Base-by-base conservation (phyloP, 306 rosid genomes). In the Glycyrrhiza uralensis region DNA sequence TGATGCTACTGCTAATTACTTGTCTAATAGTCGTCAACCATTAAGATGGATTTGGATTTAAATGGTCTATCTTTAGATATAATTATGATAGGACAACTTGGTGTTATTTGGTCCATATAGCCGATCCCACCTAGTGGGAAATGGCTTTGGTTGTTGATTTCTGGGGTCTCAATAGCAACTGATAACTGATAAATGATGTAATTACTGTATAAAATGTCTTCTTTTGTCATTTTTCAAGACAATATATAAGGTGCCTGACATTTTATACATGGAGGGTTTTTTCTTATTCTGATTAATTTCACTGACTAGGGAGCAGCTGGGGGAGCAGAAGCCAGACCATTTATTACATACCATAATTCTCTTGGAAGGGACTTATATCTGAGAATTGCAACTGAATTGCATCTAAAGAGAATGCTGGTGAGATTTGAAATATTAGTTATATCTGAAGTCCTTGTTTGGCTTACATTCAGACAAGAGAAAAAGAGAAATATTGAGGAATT, bases 321-420 rank as follows among this genome's bases (percentile, higher is more conserved):
- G 73, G 97, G 96, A 49, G 99, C 99, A 2, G 97, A 94, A 84
- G 97, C 99, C 51, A 87, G 99, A 79, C 99, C 99, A 54, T 94
- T 94, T 79, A 88, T 94, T 73, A 94, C 99, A 60, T 78, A 86
- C 84, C 99, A 94, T 65, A 94, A 91, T 84, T 91, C 96, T 61
- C 90, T 94, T 29, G 95, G 88, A 78, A 91, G 98, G 77, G 97
- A 91, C 81, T 90, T 94, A 23, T 94, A 89, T 82, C 77, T 94
- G 83, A 91, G 98, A 82, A 91, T 94, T 83, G 98, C 98, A 3
- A 91, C 98, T 22, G 98, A 94, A 80, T 90, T 94, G 56, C 98
- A 94, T 81, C 82, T 94, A 57, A 94, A 91, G 90, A 91, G 97
- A 82, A 91, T 94, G 98, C 88, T 94, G 92, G 98, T 91, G 85